Conservation (phyloP, 1,284 basidiomycete species). For the Sporisorium scitamineum region DNA sequence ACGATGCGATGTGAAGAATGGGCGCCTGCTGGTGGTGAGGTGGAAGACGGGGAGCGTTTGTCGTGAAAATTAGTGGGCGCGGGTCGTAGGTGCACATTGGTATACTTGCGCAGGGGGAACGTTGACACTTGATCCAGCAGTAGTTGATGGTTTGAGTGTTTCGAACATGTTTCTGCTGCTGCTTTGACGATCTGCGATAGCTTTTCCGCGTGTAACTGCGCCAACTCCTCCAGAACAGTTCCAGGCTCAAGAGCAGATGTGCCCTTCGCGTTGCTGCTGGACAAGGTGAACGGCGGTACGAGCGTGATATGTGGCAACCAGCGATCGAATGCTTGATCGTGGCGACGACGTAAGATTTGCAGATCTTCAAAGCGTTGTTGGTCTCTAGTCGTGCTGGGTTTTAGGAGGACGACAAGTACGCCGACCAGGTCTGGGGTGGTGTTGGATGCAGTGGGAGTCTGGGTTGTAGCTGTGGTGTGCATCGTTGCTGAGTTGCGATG, state of each 20-base stretch:
- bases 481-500: not conserved
- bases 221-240: not conserved
- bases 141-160: slow-evolving; percentile 1
- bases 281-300: slow-evolving; percentile 25
- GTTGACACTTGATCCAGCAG: slow-evolving; percentile 29
- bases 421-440: slow-evolving; percentile 3
- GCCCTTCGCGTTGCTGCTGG: not conserved
- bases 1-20: slow-evolving; percentile 14
- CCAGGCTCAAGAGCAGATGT: not conserved
- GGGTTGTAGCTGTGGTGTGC: not conserved
- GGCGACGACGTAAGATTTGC: slow-evolving; percentile 13
- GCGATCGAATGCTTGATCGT: slow-evolving; percentile 22
- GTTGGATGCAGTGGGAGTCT: not conserved
- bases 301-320: slow-evolving; percentile 40
- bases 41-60: not conserved
- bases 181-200: slow-evolving; percentile 6
- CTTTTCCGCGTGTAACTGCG: slow-evolving; percentile 1
- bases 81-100: slow-evolving; percentile 33
- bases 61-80: slow-evolving; percentile 28
- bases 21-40: no score
- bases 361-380: slow-evolving; percentile 10
- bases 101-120: slow-evolving; percentile 15
- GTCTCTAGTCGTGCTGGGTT: slow-evolving; percentile 5
- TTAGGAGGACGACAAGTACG: slow-evolving; percentile 19
- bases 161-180: not conserved